These are phyloP conservation scores for Basipetospora chlamydospora DNA, from an alignment of 2,329 filamentous ascomycete species.

Conservation along the genomic window DNA sequence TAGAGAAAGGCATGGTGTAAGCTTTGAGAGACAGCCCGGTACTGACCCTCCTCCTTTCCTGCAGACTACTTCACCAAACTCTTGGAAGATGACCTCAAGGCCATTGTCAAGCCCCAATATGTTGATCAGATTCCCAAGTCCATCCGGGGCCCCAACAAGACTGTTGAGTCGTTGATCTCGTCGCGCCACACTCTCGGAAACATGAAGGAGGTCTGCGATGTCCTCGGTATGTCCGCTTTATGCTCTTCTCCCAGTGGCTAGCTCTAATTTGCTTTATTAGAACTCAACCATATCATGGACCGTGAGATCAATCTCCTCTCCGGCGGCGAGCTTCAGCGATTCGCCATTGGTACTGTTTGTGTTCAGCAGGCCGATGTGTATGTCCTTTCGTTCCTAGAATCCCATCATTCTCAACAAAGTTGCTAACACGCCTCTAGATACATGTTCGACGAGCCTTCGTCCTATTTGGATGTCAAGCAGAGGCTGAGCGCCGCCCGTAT, in stretches of 20 bases:
- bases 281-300: slow-evolving; percentile 78
- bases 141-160: slow-evolving; percentile 67
- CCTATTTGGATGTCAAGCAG: slow-evolving; percentile 98
- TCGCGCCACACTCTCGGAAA: slow-evolving; percentile 65
- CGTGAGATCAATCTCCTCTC: slow-evolving; percentile 84
- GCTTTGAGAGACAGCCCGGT: not conserved
- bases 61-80: slow-evolving; percentile 95
- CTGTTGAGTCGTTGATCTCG: slow-evolving; percentile 65
- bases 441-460: slow-evolving; percentile 99
- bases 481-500: slow-evolving; percentile 83
- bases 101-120: slow-evolving; percentile 97
- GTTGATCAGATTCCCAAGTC: slow-evolving; percentile 96
- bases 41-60: slow-evolving; percentile 5
- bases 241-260: no score
- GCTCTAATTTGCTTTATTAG: slow-evolving; percentile 17
- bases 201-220: slow-evolving; percentile 65
- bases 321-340: slow-evolving; percentile 95
- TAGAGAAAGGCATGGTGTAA: no score
- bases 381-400: not conserved
- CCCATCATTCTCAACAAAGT: not conserved
- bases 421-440: slow-evolving; percentile 32
- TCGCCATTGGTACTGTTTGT: slow-evolving; percentile 90
- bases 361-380: slow-evolving; percentile 83
- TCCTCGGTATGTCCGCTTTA: slow-evolving; percentile 29
- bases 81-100: slow-evolving; percentile 91